Evolutionary conservation across 768 basidiomycete species (phyloP).

Genomic region (Astraeus odoratus): DNA sequence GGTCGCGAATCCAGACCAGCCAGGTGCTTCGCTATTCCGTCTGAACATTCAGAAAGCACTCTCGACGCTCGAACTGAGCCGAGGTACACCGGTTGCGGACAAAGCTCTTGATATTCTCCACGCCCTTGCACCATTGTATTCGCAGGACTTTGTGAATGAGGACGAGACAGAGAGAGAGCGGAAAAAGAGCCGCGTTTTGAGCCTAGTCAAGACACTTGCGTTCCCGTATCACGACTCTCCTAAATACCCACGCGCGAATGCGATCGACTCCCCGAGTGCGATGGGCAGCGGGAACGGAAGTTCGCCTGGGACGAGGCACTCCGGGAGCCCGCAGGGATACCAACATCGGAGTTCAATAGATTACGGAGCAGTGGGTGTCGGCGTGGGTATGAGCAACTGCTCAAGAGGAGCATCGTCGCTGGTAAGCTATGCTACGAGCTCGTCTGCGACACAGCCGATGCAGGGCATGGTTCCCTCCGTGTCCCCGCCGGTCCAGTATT

Average conservation of each 20-base stretch:
- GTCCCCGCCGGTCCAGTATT: conserved; percentile 20
- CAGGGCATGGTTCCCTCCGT: conserved; percentile 14
- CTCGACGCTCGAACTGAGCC: conserved; percentile 56
- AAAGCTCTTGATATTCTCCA: conserved; percentile 67
- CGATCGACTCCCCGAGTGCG: conserved; percentile 43
- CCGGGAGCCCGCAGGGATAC: conserved; percentile 45
- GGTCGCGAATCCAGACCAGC: conserved; percentile 72
- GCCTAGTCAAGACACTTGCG: conserved; percentile 66
- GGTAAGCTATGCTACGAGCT: conserved; percentile 13
- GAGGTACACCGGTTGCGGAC: conserved; percentile 62
- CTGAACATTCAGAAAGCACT: conserved; percentile 67
- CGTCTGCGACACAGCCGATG: conserved; percentile 10
- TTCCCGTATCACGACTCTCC: conserved; percentile 75
- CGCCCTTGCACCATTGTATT: conserved; percentile 68
- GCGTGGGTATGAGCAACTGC: conserved; percentile 6
- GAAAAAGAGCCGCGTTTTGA: conserved; percentile 53
- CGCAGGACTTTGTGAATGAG: conserved; percentile 50
- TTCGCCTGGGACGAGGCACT: conserved; percentile 53
- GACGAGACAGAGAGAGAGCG: conserved; percentile 47
- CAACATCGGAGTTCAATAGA: conserved; percentile 21
- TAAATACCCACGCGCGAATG: conserved; percentile 40
- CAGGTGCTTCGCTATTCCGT: conserved; percentile 70
- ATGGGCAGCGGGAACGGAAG: conserved; percentile 37
- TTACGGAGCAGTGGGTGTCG: conserved; percentile 10
- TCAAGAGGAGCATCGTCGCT: conserved; percentile 20